Evolutionary conservation across 176 grass and related monocot genomes (phyloP), one percentile per base, ranked within the genome.

Genomic region (Neostapfia colusana): DNA sequence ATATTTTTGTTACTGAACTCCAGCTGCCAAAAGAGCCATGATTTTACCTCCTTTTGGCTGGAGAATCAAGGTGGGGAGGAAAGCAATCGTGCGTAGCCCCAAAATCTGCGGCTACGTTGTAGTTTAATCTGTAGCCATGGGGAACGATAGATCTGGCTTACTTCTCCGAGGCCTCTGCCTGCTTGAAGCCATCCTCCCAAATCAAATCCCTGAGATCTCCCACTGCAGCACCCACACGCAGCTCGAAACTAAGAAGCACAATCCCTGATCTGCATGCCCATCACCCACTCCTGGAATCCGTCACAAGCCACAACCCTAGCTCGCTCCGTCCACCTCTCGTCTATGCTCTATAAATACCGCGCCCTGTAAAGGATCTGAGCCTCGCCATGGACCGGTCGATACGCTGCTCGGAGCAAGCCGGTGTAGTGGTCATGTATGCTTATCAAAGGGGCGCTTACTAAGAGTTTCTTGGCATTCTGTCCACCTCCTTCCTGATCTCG

Each of bases 401-500:
- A 57, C 16, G 40, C 20, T 60, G 68, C 17, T 84, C 28, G 56
- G 43, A 25, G 12, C 20, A 13, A 31, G 11, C 31, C 31, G 3
- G 48, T 7, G 48, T 3, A 58, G 21, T 39, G 20, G 83, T 79
- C 85, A 83, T 92, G 17, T 85, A 85, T 78, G 67, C 74, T 91
- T 87, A 77, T 73, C 89, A 91, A 91, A 91, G 89, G 81, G 77
- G 6, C 17, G 81, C 81, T 84, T 83, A 87, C 89, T 54, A 10
- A 65, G 73, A 91, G 89, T 49, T 87, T 81, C 81, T 87, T 91
- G 89, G 89, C 89, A 91, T 91, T 91, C 89, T 91, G 89, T 91
- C 89, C 89, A 91, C 85, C 89, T 92, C 85, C 79, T 66, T 27
- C 10, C 25, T 6, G 36, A 81, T 85, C 63, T 74, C 48, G 55